These are phyloP conservation scores for Apiospora malaysiana DNA, from an alignment of 2,329 filamentous ascomycete genomes.

Conservation along the genomic window DNA sequence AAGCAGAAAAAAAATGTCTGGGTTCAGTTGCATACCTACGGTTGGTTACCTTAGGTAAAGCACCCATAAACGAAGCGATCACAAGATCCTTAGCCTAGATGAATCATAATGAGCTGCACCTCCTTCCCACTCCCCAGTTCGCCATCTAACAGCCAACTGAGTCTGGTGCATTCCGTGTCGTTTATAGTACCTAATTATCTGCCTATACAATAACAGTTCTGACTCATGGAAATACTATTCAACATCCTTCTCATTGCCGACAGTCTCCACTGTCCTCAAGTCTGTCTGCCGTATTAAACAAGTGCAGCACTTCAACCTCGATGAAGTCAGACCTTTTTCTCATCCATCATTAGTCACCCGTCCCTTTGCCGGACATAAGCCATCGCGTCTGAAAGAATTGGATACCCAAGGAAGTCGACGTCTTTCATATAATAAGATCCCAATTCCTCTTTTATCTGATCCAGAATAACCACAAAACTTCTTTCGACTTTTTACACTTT, in stretches of 20 bases:
- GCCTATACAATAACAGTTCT: background rate
- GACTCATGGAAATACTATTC: background rate
- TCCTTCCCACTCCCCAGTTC: background rate
- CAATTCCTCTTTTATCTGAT: conserved; percentile 29
- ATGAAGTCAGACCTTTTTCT: background rate
- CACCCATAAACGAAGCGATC: conserved; percentile 8
- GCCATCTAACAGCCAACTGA: background rate
- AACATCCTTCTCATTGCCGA: background rate
- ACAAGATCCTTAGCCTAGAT: conserved; percentile 18
- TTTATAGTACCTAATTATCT: background rate
- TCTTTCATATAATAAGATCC: conserved; percentile 3
- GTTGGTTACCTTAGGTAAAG: conserved; percentile 1
- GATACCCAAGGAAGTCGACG: background rate
- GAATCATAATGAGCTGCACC: conserved; percentile 13
- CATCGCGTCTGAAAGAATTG: background rate
- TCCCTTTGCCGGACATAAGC: conserved; percentile 7
- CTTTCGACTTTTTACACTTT: background rate
- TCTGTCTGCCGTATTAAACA: background rate
- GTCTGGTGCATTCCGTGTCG: background rate
- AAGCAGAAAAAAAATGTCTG: conserved; percentile 15
- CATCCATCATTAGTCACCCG: background rate
- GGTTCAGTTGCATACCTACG: background rate
- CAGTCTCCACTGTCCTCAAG: background rate
- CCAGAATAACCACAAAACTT: background rate
- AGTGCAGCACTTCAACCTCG: background rate